phyloP scores from a whole-genome alignment of 1,139 yeast genomes.

The Lodderomyces jiufengensis region DNA sequence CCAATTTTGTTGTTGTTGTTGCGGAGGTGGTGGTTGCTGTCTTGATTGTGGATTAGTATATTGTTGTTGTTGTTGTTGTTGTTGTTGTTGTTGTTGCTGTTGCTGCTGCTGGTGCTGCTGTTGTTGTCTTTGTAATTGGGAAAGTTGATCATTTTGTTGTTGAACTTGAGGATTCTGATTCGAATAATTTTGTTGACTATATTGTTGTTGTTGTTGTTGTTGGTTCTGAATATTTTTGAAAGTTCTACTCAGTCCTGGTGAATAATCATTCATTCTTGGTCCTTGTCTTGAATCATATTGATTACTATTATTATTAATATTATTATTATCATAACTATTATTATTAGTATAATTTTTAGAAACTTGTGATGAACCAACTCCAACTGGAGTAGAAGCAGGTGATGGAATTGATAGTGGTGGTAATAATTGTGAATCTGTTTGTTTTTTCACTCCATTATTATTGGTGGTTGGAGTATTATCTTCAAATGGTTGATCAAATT shows the following conservation, averaged over 20 bases:
- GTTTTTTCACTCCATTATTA: constrained; percentile 7
- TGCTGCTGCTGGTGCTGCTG: constrained; percentile 1
- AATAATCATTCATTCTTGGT: no score
- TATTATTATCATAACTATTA: no score
- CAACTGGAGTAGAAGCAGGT: constrained; percentile 14
- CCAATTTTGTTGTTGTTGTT: constrained; percentile 9
- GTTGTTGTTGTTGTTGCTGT: constrained; percentile 3
- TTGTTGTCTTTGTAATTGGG: neutral
- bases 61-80: constrained; percentile 9
- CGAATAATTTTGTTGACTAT: neutral
- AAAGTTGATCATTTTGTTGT: no score
- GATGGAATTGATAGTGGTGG: constrained; percentile 26
- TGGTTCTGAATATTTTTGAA: neutral
- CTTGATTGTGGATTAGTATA: constrained; percentile 6
- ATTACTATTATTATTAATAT: no score
- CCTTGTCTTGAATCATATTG: no score
- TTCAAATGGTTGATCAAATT: constrained; percentile 1
- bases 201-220: neutral
- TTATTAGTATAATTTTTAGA: no score
- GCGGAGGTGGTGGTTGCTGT: constrained; percentile 11
- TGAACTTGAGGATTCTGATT: neutral
- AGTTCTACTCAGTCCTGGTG: neutral
- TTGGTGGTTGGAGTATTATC: neutral
- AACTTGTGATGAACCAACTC: constrained; percentile 4
- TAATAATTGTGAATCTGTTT: constrained; percentile 15